Conservation (phyloP, 2,329 filamentous ascomycete species). For the Cucurbitaria berberidis region DNA sequence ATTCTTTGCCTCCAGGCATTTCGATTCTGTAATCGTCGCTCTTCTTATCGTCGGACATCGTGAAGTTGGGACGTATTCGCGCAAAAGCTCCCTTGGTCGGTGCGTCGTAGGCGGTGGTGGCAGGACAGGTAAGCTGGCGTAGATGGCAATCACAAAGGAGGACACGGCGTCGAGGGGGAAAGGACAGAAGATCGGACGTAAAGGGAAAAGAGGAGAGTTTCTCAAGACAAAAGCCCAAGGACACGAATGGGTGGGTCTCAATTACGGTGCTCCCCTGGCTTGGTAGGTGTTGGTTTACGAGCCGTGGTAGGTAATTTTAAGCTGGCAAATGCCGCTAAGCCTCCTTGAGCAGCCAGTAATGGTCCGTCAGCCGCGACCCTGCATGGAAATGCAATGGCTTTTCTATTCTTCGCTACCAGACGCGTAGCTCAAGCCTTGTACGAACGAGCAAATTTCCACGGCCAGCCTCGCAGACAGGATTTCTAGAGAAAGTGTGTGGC, state of each 20-base stretch:
- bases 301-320: slow-evolving; percentile 34
- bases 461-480: not conserved
- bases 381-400: slow-evolving; percentile 6
- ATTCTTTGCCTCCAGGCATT: slow-evolving; percentile 58
- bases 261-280: slow-evolving; percentile 35
- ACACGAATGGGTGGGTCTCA: slow-evolving; percentile 33
- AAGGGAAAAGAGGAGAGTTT: slow-evolving; percentile 25
- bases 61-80: slow-evolving; percentile 27
- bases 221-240: slow-evolving; percentile 34
- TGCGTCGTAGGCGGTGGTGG: slow-evolving; percentile 22
- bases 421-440: not conserved
- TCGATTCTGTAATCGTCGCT: slow-evolving; percentile 77
- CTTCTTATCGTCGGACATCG: slow-evolving; percentile 89
- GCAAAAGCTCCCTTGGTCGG: slow-evolving; percentile 7
- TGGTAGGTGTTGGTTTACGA: slow-evolving; percentile 19
- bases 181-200: slow-evolving; percentile 22
- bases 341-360: slow-evolving; percentile 15
- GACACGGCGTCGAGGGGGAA: slow-evolving; percentile 12
- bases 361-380: slow-evolving; percentile 26
- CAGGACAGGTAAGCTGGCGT: slow-evolving; percentile 20
- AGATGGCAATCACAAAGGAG: slow-evolving; percentile 4
- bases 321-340: slow-evolving; percentile 32
- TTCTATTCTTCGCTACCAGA: slow-evolving; percentile 10
- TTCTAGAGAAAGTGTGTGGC: not conserved
- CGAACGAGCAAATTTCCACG: not conserved